Evolutionary conservation across 495 filamentous ascomycete species (phyloP), one percentile per base, ranked within the genome.

Genomic region (Trichodelitschia bisporula): DNA sequence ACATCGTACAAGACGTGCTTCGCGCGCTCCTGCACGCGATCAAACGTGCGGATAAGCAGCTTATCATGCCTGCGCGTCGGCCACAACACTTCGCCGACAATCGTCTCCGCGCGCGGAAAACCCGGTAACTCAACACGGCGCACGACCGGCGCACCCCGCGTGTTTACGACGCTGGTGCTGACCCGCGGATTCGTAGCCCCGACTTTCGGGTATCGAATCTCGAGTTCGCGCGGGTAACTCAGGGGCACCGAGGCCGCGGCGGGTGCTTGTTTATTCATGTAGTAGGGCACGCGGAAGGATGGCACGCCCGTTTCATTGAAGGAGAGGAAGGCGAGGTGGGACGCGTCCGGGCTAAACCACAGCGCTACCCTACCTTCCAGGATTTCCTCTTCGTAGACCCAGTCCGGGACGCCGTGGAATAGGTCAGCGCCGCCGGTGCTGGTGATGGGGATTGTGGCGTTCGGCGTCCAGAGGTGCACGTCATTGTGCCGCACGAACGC

Each of bases 381-480:
- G 20, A 69, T 61, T 40, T 68, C 64, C 36, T 69, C 64, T 33
- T 68, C 64, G 38, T 69, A 68, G 3, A 69, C 64, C 64, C 64
- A 69, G 32, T 68, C 64, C 0, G 64, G 64, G 3, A 69, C 54
- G 8, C 54, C 64, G 26, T 69, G 63, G 40, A 69, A 67, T 24
- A 57, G 34, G 40, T 66, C 57, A 1, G 55, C 54, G 0, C 58
- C 54, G 15, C 62, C 64, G 41, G 68, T 53, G 6, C 47, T 39
- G 10, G 64, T 69, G 35, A 68, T 50, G 36, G 58, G 58, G 15
- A 54, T 51, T 5, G 58, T 41, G 5, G 41, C 41, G 17, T 57
- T 57, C 18, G 53, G 46, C 33, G 47, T 47, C 50, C 58, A 61
- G 26, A 69, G 31, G 47, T 54, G 67, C 3, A 69, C 41, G 42